A percentile compares a stretch with the other conserved stretches of the same genome.
Conservation (phyloP, 805 yeast species). For the Blastobotrys terrestris region DNA sequence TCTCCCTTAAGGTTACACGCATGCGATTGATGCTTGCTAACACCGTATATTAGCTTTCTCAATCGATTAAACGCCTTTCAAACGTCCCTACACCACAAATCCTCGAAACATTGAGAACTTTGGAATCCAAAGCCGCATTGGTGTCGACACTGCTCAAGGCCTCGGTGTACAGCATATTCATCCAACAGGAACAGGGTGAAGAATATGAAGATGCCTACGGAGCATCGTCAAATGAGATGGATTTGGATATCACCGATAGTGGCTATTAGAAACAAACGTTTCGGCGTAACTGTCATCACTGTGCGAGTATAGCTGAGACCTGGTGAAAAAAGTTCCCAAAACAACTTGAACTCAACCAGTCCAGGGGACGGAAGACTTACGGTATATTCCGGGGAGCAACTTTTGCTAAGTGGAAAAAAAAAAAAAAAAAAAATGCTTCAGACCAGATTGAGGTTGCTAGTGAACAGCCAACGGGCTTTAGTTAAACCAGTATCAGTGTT, state of each 20-base stretch:
- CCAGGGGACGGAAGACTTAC: not conserved
- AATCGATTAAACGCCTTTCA: slow-evolving; percentile 13
- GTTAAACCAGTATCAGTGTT: not conserved
- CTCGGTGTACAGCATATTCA: slow-evolving; percentile 59
- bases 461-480: not conserved
- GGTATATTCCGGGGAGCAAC: too few relatives aligned
- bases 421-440: not conserved
- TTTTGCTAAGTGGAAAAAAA: too few relatives aligned
- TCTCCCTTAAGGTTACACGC: not conserved
- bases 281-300: not conserved
- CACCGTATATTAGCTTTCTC: slow-evolving; percentile 13
- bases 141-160: slow-evolving; percentile 64
- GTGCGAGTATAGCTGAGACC: not conserved
- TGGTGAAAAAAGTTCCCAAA: not conserved
- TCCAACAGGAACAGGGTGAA: slow-evolving; percentile 40
- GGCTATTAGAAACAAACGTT: not conserved
- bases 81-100: slow-evolving; percentile 29
- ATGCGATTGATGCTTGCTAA: slow-evolving; percentile 10
- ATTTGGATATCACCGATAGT: not conserved
- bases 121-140: slow-evolving; percentile 58
- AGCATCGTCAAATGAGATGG: not conserved
- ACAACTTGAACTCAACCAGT: not conserved
- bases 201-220: slow-evolving; percentile 16
- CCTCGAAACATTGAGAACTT: slow-evolving; percentile 46
- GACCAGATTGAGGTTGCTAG: not conserved